Conservation (phyloP, 2,329 filamentous ascomycete genomes). For the Plenodomus biglobosus region DNA sequence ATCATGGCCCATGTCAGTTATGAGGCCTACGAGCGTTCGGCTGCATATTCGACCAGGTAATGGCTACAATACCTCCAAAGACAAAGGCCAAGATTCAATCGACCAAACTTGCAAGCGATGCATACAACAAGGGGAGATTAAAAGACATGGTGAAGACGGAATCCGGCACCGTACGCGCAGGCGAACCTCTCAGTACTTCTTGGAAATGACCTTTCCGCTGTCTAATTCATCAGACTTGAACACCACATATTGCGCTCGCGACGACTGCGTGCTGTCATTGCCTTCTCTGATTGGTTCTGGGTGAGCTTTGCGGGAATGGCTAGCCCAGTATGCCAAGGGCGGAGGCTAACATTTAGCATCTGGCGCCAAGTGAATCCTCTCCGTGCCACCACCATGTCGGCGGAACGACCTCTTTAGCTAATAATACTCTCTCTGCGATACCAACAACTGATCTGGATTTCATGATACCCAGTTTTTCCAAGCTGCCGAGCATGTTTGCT, state of each 20-base stretch:
- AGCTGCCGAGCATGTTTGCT: conserved; percentile 16
- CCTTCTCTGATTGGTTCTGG: conserved; percentile 14
- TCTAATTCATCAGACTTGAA: background rate
- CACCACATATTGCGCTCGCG: conserved; percentile 8
- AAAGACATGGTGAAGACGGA: conserved; percentile 16
- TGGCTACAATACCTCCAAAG: too few species aligned
- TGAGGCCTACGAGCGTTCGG: too few species aligned
- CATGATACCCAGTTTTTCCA: conserved; percentile 5
- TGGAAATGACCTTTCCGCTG: conserved; percentile 7
- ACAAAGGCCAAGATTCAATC: background rate
- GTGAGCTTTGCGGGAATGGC: conserved; percentile 1
- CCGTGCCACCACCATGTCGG: conserved; percentile 8
- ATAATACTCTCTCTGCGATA: background rate
- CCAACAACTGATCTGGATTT: conserved; percentile 5
- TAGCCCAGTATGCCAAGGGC: conserved; percentile 14
- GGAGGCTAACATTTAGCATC: conserved; percentile 17
- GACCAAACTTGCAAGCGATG: background rate
- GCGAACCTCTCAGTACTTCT: conserved; percentile 6
- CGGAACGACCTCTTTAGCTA: conserved; percentile 13
- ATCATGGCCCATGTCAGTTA: too few species aligned
- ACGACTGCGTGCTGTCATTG: conserved; percentile 13
- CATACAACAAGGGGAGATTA: background rate
- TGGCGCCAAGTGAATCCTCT: conserved; percentile 21
- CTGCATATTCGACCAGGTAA: too few species aligned
- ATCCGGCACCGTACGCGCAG: conserved; percentile 12